A percentile compares a stretch with the other conserved stretches of the same genome.
phyloP scores from a whole-genome alignment of 257 asterid genomes.

The Lantana camara region DNA sequence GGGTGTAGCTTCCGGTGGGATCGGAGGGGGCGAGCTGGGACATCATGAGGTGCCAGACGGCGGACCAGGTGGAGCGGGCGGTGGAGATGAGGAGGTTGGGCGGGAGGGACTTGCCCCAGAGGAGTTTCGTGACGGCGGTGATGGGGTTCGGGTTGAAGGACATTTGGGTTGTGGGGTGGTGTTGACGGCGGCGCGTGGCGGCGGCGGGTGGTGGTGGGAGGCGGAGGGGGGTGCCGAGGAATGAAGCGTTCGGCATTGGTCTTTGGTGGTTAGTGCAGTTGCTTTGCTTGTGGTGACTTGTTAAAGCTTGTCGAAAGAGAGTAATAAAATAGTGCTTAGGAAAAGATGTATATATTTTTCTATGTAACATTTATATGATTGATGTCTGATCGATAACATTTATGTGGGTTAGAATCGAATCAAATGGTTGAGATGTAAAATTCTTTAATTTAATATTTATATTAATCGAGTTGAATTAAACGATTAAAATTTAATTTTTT shows the following conservation, averaged over 20 bases:
- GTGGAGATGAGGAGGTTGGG: slow-evolving; percentile 90
- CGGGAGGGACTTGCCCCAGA: slow-evolving; percentile 91
- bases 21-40: slow-evolving; percentile 98
- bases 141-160: slow-evolving; percentile 52
- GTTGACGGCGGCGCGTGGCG: slow-evolving; percentile 32
- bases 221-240: slow-evolving; percentile 39
- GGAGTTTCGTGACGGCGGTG: slow-evolving; percentile 66
- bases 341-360: too few relatives aligned
- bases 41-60: slow-evolving; percentile 96
- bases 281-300: too few relatives aligned
- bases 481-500: too few relatives aligned
- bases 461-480: too few relatives aligned
- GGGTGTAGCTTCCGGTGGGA: slow-evolving; percentile 70
- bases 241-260: slow-evolving; percentile 39
- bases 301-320: too few relatives aligned
- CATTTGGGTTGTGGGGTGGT: slow-evolving; percentile 31
- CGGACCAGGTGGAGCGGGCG: slow-evolving; percentile 92
- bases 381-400: too few relatives aligned
- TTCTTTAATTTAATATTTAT: too few relatives aligned
- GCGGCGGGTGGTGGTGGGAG: slow-evolving; percentile 29
- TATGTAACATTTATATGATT: too few relatives aligned
- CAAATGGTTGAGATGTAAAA: too few relatives aligned
- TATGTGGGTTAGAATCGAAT: too few relatives aligned
- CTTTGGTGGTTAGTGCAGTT: too few relatives aligned
- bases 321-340: too few relatives aligned